Base-by-base conservation (phyloP, 805 yeast species). In the Starmerella gropengiesseri region DNA sequence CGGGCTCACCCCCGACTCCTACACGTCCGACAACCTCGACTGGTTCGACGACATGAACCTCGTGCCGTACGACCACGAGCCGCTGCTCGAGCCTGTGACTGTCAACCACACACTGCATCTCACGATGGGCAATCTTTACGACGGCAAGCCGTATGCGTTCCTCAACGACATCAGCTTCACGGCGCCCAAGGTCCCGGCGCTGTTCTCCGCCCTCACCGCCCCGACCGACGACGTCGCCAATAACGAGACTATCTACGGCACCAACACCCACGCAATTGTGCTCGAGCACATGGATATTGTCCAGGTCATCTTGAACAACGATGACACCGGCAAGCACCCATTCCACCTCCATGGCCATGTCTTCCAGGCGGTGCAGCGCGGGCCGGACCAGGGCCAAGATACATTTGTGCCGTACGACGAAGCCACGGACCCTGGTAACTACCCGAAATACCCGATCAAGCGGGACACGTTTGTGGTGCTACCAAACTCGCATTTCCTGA, bases 341-440 rank as follows among this genome's bases (percentile, higher is more conserved):
- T 89, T 89, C 91, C 98, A 89, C 66, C 67, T 89, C 60, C 98
- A 89, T 67, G 98, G 98, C 40, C 91, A 81, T 62, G 74, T 63
- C 38, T 89, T 87, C 82, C 96, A 89, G 66, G 70, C 81, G 8
- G 61, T 85, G 46, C 77, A 74, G 48, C 73, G 95, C 63, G 56
- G 45, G 11, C 49, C 44, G 3, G 84, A 80, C 39, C 75, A 69
- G 23, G 76, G 70, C 33, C 76, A 67, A 40, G 70, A 65, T 37
- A 66, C 67, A 16, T 81, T 80, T 30, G 69, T 73, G 37, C 58
- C 70, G 7, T 85, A 68, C 58, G 76, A 81, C 56, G 69, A 74
- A 14, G 58, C 67, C 39, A 66, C 67, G 40, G 62, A 64, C 13
- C 63, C 65, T n/a, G 68, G 64, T 41, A 69, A 63, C 26, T 75